Conservation (phyloP, 345 rosid genomes). For the Raphanus sativus region DNA sequence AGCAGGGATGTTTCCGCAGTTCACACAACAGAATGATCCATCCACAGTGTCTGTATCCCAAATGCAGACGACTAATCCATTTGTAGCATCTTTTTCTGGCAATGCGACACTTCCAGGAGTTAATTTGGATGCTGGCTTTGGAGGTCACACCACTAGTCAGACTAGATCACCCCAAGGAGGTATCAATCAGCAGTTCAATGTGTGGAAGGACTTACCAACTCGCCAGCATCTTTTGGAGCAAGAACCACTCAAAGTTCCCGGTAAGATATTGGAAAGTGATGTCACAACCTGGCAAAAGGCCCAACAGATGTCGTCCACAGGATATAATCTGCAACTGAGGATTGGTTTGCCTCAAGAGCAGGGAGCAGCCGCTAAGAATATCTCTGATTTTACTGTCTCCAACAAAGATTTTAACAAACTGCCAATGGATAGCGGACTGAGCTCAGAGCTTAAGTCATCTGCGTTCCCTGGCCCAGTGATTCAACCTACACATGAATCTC, state of each 20-base stretch:
- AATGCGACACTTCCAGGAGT: conserved; percentile 16
- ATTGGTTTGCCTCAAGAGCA: conserved; percentile 19
- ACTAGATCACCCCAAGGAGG: conserved; percentile 19
- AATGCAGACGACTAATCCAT: conserved; percentile 8
- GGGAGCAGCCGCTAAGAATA: conserved; percentile 10
- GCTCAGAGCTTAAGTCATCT: conserved; percentile 32
- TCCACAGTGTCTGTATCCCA: conserved; percentile 16
- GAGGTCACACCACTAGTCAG: conserved; percentile 10
- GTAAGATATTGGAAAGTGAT: not conserved
- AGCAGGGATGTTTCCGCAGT: conserved; percentile 4
- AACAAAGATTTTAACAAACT: conserved; percentile 36
- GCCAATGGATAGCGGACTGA: conserved; percentile 34
- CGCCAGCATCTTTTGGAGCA: conserved; percentile 29
- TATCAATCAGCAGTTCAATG: conserved; percentile 25
- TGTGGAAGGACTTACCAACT: conserved; percentile 35
- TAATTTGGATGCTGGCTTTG: conserved; percentile 14
- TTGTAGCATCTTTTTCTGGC: conserved; percentile 12
- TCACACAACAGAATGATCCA: conserved; percentile 12
- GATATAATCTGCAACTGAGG: conserved; percentile 12
- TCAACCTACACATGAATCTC: conserved; percentile 14
- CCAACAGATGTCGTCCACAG: not conserved
- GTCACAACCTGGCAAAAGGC: conserved; percentile 1
- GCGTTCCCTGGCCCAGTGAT: conserved; percentile 28
- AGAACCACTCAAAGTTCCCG: conserved; percentile 12
- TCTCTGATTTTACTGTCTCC: conserved; percentile 12